Evolutionary conservation across 1,284 basidiomycete genomes (phyloP).

Genomic region (Cryptococcus sp.): DNA sequence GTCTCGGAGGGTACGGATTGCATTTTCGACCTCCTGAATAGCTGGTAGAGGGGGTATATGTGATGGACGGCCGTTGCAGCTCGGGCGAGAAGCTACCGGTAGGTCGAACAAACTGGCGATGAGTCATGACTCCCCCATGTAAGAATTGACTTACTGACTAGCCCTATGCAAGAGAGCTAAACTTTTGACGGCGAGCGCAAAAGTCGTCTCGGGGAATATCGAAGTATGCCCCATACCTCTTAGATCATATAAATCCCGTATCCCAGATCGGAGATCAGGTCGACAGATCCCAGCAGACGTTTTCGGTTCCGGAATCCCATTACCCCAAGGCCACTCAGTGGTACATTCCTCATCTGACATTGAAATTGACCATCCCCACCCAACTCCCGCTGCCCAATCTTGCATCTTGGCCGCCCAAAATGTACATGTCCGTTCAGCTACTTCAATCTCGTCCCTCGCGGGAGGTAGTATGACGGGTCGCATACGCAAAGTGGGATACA

Average conservation of each 20-base stretch:
- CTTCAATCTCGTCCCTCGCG: slow-evolving; percentile 30
- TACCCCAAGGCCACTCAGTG: slow-evolving; percentile 30
- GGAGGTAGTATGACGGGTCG: slow-evolving; percentile 33
- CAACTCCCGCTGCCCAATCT: slow-evolving; percentile 27
- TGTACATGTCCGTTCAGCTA: slow-evolving; percentile 29
- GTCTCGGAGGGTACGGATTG: slow-evolving; percentile 14
- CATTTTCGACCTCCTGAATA: slow-evolving; percentile 16
- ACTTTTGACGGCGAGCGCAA: slow-evolving; percentile 26
- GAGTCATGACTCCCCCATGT: not conserved
- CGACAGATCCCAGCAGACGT: slow-evolving; percentile 4
- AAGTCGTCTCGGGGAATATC: slow-evolving; percentile 21
- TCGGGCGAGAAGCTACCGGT: slow-evolving; percentile 14
- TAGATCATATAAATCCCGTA: slow-evolving; percentile 22
- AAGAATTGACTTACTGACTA: slow-evolving; percentile 23
- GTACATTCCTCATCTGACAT: slow-evolving; percentile 30
- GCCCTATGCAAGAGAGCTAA: slow-evolving; percentile 26
- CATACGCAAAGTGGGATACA: slow-evolving; percentile 21
- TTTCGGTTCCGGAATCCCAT: slow-evolving; percentile 21
- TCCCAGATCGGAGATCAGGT: slow-evolving; percentile 4
- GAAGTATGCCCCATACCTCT: slow-evolving; percentile 13
- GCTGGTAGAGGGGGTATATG: slow-evolving; percentile 15
- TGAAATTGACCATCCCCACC: slow-evolving; percentile 31
- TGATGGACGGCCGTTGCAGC: slow-evolving; percentile 13
- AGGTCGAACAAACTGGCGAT: slow-evolving; percentile 27
- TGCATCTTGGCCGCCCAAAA: slow-evolving; percentile 40